Evolutionary conservation across 306 rosid genomes (phyloP), one percentile per base, ranked within the genome.

Genomic region (Geum urbanum): DNA sequence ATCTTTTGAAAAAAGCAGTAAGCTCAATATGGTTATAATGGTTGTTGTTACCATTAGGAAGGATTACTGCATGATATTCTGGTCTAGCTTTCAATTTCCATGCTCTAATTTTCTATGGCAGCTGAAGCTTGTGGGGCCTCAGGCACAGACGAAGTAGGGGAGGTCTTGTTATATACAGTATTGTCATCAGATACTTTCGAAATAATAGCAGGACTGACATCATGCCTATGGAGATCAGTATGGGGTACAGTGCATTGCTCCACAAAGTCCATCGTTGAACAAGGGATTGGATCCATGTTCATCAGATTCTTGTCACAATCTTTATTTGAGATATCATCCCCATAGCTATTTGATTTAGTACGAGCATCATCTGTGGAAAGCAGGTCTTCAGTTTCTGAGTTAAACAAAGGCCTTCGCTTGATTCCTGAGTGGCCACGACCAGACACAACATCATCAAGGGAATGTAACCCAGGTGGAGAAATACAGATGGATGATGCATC

Each of bases 401-500:
- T 55, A 56, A 71, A 55, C 66, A 73, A 63, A n/a, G 55, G 52
- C 62, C 20, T 72, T 61, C 70, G 72, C 52, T 62, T 58, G 63
- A 67, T 70, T 62, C 37, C 75, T 18, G 8, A 56, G 66, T 63
- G 50, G 22, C 66, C 73, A 48, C 74, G 61, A 32, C 73, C 60
- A 52, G 77, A 62, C 54, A 84, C 77, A 55, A 79, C 85, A 79
- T 81, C 92, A 74, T 89, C 85, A 51, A 81, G 80, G 58, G 82
- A 75, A 73, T 66, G 47, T 74, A 86, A 64, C 20, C 81, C 77
- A 2, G 84, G 88, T n/a, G 88, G 84, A 14, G 92, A 79, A 67
- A 84, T 76, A 66, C 80, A 82, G 70, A 80, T 84, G 63, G 84
- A 78, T 50, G 80, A 64, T 8, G 87, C 87, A 52, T 89, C 90